Conservation (phyloP, 2,329 filamentous ascomycete genomes). For the Beauveria bassiana region DNA sequence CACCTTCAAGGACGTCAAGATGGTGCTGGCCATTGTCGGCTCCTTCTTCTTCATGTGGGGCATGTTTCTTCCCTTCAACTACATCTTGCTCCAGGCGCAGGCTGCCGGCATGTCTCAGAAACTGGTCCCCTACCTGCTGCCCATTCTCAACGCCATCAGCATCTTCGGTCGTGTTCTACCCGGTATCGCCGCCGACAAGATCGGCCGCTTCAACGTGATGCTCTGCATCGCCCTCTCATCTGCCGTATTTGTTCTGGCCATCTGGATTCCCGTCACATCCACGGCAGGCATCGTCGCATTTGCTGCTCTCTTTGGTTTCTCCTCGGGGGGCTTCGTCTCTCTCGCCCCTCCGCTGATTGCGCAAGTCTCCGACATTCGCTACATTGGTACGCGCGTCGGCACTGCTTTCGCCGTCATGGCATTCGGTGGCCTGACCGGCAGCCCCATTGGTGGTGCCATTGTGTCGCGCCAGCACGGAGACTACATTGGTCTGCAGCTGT, state of each 20-base stretch:
- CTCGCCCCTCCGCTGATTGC: conserved; percentile 57
- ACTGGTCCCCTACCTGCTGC: conserved; percentile 39
- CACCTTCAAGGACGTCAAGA: conserved; percentile 38
- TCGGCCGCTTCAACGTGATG: conserved; percentile 40
- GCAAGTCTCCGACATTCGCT: conserved; percentile 61
- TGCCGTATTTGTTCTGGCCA: conserved; percentile 33
- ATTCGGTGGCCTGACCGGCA: conserved; percentile 58
- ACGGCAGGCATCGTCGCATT: conserved; percentile 57
- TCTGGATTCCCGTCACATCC: conserved; percentile 42
- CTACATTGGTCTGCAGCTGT: conserved; percentile 56
- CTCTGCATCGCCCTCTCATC: conserved; percentile 45
- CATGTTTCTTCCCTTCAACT: conserved; percentile 48
- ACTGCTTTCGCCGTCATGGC: conserved; percentile 53
- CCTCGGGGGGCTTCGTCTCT: conserved; percentile 57
- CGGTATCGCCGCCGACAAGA: conserved; percentile 37
- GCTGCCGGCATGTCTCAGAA: conserved; percentile 32
- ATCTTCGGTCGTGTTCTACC: conserved; percentile 45
- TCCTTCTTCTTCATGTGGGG: conserved; percentile 50
- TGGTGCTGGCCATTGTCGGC: conserved; percentile 34
- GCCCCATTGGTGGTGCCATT: conserved; percentile 59
- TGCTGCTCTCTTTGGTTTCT: conserved; percentile 61
- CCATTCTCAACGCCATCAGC: conserved; percentile 51
- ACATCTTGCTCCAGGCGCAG: conserved; percentile 41
- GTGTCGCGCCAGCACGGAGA: conserved; percentile 41
- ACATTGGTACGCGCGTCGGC: conserved; percentile 63